phyloP scores from a whole-genome alignment of 768 basidiomycete species.

The Termitomyces bulborhizus region DNA sequence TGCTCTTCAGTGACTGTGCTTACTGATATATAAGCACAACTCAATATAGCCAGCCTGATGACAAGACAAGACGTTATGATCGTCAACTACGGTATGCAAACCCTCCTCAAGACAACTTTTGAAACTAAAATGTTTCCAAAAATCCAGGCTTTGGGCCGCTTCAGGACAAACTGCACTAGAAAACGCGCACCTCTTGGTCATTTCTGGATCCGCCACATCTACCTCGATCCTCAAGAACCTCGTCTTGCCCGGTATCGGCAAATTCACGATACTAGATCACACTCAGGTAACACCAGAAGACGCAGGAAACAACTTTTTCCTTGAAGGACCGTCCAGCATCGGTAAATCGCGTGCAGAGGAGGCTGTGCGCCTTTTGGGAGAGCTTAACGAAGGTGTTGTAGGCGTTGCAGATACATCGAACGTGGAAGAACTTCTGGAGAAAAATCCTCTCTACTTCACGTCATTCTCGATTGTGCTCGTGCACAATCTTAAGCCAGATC shows the following conservation, averaged over 20 bases:
- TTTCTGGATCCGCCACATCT: slow-evolving; percentile 77
- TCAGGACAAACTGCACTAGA: slow-evolving; percentile 89
- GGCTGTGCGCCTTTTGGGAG: slow-evolving; percentile 66
- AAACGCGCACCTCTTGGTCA: slow-evolving; percentile 70
- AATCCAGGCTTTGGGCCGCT: slow-evolving; percentile 80
- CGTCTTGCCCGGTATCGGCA: slow-evolving; percentile 93
- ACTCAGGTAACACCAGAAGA: slow-evolving; percentile 59
- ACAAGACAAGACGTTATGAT: slow-evolving; percentile 88
- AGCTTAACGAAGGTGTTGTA: slow-evolving; percentile 85
- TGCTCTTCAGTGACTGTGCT: neutral
- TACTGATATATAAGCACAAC: neutral
- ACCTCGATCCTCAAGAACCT: slow-evolving; percentile 94
- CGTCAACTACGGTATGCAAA: slow-evolving; percentile 77
- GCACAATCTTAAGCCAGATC: slow-evolving; percentile 61
- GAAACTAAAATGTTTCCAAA: neutral
- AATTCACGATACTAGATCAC: slow-evolving; percentile 86
- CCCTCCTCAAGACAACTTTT: neutral
- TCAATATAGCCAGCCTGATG: slow-evolving; percentile 61
- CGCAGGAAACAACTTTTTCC: slow-evolving; percentile 95
- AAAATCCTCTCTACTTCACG: slow-evolving; percentile 45
- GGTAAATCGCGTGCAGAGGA: slow-evolving; percentile 78
- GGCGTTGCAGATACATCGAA: slow-evolving; percentile 55
- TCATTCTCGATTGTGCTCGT: slow-evolving; percentile 79
- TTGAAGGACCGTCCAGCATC: slow-evolving; percentile 69
- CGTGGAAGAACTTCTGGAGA: slow-evolving; percentile 53